phyloP scores from a whole-genome alignment of 2,329 filamentous ascomycete genomes.

The Nectriaceae sp. region DNA sequence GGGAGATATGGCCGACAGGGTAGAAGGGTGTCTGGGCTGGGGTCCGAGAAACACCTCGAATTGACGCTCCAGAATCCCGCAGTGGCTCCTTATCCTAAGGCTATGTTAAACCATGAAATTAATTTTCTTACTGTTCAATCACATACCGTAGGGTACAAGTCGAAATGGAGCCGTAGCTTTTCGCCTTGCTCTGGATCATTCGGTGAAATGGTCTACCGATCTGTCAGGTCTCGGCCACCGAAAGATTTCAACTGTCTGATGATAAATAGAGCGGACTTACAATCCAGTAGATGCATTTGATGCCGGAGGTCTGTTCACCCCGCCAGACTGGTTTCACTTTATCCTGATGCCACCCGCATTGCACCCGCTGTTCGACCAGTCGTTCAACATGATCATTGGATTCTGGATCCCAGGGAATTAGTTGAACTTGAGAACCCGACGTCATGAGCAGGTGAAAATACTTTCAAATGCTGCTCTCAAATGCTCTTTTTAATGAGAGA shows the following conservation, averaged over 20 bases:
- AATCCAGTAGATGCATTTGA: slow-evolving; percentile 30
- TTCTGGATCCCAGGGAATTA: slow-evolving; percentile 26
- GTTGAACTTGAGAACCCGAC: slow-evolving; percentile 6
- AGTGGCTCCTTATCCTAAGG: slow-evolving; percentile 15
- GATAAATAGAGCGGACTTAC: too few species aligned
- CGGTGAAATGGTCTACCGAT: slow-evolving; percentile 13
- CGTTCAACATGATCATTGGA: slow-evolving; percentile 15
- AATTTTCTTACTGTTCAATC: not conserved
- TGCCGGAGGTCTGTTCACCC: slow-evolving; percentile 14
- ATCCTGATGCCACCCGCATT: slow-evolving; percentile 24
- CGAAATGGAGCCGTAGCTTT: slow-evolving; percentile 14
- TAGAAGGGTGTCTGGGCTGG: slow-evolving; percentile 15
- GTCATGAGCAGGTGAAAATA: not conserved
- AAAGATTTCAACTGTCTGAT: not conserved
- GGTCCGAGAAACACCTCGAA: slow-evolving; percentile 16
- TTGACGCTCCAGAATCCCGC: slow-evolving; percentile 15
- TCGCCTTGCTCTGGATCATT: slow-evolving; percentile 3
- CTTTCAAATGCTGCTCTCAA: too few species aligned
- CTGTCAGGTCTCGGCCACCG: not conserved
- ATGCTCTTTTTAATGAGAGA: too few species aligned
- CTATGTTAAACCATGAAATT: not conserved
- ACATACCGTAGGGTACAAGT: slow-evolving; percentile 16
- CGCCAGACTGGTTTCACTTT: slow-evolving; percentile 17
- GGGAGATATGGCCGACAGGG: slow-evolving; percentile 28
- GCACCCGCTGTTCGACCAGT: slow-evolving; percentile 17